Evolutionary conservation across 306 rosid species (phyloP).

Genomic region (Prinsepia uniflora): DNA sequence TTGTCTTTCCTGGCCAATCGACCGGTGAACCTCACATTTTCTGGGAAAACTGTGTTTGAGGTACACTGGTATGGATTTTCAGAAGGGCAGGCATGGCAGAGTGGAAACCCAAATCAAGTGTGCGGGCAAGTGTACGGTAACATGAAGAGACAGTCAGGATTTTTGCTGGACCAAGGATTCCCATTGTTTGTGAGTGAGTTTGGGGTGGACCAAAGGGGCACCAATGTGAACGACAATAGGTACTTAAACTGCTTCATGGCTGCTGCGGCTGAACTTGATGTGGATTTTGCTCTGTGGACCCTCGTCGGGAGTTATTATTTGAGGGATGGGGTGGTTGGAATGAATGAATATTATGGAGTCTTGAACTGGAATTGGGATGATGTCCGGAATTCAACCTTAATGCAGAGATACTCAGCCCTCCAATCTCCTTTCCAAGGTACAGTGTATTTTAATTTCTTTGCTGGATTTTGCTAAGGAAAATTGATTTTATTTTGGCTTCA

Average conservation of each 20-base stretch:
- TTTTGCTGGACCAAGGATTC: constrained; percentile 56
- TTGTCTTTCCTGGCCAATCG: constrained; percentile 50
- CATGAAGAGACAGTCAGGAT: constrained; percentile 49
- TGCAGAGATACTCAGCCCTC: constrained; percentile 48
- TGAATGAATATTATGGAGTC: constrained; percentile 69
- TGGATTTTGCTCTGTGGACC: constrained; percentile 86
- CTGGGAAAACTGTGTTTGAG: constrained; percentile 62
- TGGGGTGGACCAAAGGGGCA: constrained; percentile 74
- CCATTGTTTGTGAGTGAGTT: constrained; percentile 87
- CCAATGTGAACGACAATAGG: constrained; percentile 73
- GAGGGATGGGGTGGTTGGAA: constrained; percentile 62
- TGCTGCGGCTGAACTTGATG: constrained; percentile 64
- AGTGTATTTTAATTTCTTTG: not conserved
- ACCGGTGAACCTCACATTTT: constrained; percentile 48
- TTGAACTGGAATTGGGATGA: constrained; percentile 53
- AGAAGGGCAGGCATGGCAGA: constrained; percentile 61
- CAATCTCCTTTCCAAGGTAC: constrained; percentile 83
- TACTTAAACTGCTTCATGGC: constrained; percentile 63
- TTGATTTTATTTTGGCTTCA: not conserved
- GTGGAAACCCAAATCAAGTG: constrained; percentile 73
- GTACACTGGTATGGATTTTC: constrained; percentile 77
- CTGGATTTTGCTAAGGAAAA: not conserved
- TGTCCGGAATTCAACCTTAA: constrained; percentile 45
- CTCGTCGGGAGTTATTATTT: constrained; percentile 76
- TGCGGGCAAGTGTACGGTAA: constrained; percentile 60